Evolutionary conservation across 805 yeast species (phyloP), one percentile per base, ranked within the genome.

Genomic region (Wickerhamiella parazyma): DNA sequence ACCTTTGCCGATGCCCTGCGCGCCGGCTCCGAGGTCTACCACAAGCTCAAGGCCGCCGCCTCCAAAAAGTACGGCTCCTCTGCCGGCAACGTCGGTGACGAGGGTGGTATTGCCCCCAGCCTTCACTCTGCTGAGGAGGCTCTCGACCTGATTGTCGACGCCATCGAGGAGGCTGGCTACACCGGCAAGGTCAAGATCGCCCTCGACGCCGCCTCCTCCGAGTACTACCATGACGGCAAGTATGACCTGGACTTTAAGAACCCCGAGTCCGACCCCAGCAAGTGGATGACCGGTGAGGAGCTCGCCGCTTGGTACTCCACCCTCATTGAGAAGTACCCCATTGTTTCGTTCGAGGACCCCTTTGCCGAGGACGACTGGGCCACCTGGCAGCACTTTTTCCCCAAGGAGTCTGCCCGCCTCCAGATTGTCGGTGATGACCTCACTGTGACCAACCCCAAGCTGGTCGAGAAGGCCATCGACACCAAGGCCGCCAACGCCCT

Each of bases 81-180:
- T 52, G 98, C 98, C 62, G 97, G 95, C 72, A 89, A 89, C 74
- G 98, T 89, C 66, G 98, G 98, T 78, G 98, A 89, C 71, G 98
- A 89, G 77, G 98, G 98, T 81, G 98, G 98, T 79, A 95, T 89
- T 74, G 98, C 98, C 61, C 98, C 98, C 70, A 84, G 86, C 70
- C 79, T 91, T 57, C 75, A 80, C 56, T 76, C 95, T 59, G 89
- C 98, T 65, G 83, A 77, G 69, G 97, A 89, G 78, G 98, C 97
- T 59, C 74, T 89, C 56, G 96, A 91, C 73, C 79, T 89, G 68
- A 85, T 89, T 67, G 74, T 76, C 58, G 80, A 69, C 55, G 85
- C 98, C 63, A 89, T 91, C 66, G 83, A 78, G 66, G 68, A 71
- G 57, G 95, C 98, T 58, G 98, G 98, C 64, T 87, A 89, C 81